Evolutionary conservation across 2,329 filamentous ascomycete species (phyloP).

Genomic region (Hysterium pulicare): DNA sequence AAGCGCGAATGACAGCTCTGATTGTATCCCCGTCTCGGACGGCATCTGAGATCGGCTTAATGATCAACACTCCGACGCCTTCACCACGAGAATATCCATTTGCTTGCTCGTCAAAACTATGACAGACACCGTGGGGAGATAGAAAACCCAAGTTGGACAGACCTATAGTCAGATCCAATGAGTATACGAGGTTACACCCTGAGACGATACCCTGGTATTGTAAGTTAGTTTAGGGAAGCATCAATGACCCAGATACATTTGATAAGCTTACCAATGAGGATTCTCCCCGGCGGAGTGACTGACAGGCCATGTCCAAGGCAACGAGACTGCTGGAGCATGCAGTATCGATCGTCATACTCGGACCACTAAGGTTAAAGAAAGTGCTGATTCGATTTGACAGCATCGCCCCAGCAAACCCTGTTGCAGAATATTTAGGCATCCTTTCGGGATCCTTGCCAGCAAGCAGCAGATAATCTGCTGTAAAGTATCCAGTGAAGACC

Average conservation of each 20-base stretch:
- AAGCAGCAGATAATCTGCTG: not conserved
- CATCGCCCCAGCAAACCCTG: constrained; percentile 2
- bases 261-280: not conserved
- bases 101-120: constrained; percentile 18
- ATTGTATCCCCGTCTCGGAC: constrained; percentile 18
- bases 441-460: not conserved
- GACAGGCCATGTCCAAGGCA: constrained; percentile 6
- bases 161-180: not conserved
- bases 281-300: not conserved
- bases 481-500: not conserved
- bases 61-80: constrained; percentile 16
- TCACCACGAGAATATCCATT: constrained; percentile 21
- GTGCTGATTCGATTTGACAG: constrained; percentile 6
- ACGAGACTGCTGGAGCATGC: constrained; percentile 10
- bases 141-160: constrained; percentile 5
- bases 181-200: not conserved
- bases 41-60: constrained; percentile 15
- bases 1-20: constrained; percentile 16
- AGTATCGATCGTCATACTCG: constrained; percentile 10
- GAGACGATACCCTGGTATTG: not conserved
- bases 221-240: not conserved
- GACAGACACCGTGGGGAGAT: constrained; percentile 16
- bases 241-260: not conserved
- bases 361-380: constrained; percentile 10
- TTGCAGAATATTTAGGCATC: constrained; percentile 1